Percentiles rank a stretch among this genome's conserved stretches.
phyloP scores from a whole-genome alignment of 257 asterid species.

The Galeopsis tetrahit region DNA sequence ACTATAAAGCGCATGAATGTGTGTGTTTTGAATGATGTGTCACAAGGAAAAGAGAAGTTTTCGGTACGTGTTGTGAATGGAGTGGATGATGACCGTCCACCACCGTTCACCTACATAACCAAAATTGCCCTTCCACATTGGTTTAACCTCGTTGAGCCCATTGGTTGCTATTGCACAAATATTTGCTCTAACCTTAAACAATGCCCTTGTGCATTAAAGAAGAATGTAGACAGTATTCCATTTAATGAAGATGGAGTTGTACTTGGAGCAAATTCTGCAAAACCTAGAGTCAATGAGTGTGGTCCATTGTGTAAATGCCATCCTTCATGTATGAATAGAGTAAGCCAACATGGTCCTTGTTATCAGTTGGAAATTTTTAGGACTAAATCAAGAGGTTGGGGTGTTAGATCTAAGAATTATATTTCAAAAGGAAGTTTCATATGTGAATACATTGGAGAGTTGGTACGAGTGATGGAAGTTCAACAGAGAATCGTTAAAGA shows the following conservation, averaged over 20 bases:
- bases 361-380: slow-evolving; percentile 70
- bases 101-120: slow-evolving; percentile 53
- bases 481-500: slow-evolving; percentile 55
- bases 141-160: slow-evolving; percentile 38
- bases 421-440: slow-evolving; percentile 73
- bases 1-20: neutral
- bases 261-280: slow-evolving; percentile 44
- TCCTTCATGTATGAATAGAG: slow-evolving; percentile 74
- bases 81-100: slow-evolving; percentile 52
- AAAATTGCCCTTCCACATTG: slow-evolving; percentile 52
- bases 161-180: slow-evolving; percentile 65
- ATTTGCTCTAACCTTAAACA: slow-evolving; percentile 60
- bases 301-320: slow-evolving; percentile 84
- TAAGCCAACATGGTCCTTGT: slow-evolving; percentile 61
- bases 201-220: slow-evolving; percentile 62
- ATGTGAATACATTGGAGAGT: slow-evolving; percentile 80
- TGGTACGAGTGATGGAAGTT: slow-evolving; percentile 67
- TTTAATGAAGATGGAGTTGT: slow-evolving; percentile 61
- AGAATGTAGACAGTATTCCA: slow-evolving; percentile 70
- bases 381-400: slow-evolving; percentile 81
- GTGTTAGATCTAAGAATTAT: slow-evolving; percentile 61
- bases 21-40: slow-evolving; percentile 48
- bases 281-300: slow-evolving; percentile 68
- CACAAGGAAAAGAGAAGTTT: slow-evolving; percentile 59
- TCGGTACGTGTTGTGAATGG: slow-evolving; percentile 65